Percentiles rank a stretch among this genome's conserved stretches.
Evolutionary conservation across 306 rosid genomes (phyloP).

Genomic region (Castanea crenata): DNA sequence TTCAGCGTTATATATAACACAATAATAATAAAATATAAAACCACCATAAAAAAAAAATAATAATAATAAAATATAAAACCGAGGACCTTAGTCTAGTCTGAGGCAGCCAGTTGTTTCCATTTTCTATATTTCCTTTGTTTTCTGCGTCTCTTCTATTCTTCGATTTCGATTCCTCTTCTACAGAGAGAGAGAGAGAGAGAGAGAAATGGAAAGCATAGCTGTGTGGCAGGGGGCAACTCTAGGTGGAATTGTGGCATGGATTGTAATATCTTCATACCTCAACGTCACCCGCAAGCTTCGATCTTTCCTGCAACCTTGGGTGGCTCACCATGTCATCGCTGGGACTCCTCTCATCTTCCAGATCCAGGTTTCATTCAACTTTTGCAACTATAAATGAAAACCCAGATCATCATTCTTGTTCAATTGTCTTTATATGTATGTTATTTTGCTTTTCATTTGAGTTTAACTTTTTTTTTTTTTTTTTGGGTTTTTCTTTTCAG

Average conservation of each 20-base stretch:
- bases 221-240: conserved; percentile 71
- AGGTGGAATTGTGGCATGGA: conserved; percentile 62
- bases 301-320: conserved; percentile 79
- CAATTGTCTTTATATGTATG: neutral
- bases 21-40: too few relatives aligned
- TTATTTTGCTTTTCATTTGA: conserved; percentile 1
- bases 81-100: neutral
- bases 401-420: conserved; percentile 22
- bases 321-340: conserved; percentile 46
- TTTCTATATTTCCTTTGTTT: neutral
- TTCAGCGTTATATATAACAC: too few relatives aligned
- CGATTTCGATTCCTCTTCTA: conserved; percentile 11
- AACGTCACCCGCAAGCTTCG: conserved; percentile 66
- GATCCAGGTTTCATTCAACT: conserved; percentile 68
- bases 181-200: conserved; percentile 1
- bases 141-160: conserved; percentile 5
- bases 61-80: neutral
- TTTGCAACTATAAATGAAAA: neutral
- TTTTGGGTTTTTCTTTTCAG: conserved; percentile 46
- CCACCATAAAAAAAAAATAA: too few relatives aligned
- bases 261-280: conserved; percentile 55
- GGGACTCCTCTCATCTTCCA: conserved; percentile 56
- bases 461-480: conserved; percentile 1
- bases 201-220: conserved; percentile 54
- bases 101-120: neutral